A percentile compares a stretch with the other conserved stretches of the same genome.
These are phyloP conservation scores for Aspergillus quadrilineatus DNA, from an alignment of 2,329 filamentous ascomycete species.

Conservation along the genomic window DNA sequence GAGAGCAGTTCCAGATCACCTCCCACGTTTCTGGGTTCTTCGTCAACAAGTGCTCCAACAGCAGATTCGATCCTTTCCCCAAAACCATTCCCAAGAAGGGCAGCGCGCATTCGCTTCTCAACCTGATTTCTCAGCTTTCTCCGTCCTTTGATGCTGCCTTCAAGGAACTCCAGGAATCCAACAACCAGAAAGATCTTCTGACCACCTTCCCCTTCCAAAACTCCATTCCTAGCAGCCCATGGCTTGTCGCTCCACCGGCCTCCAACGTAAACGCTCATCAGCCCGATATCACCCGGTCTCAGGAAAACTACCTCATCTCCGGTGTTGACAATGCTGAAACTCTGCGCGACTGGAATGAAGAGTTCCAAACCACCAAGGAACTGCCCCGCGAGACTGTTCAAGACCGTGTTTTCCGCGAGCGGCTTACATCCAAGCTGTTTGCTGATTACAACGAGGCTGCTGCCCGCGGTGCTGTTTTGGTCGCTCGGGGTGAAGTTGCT, in stretches of 20 bases:
- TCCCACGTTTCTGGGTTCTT: slow-evolving; percentile 93
- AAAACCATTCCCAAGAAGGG: slow-evolving; percentile 73
- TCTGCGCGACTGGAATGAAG: slow-evolving; percentile 96
- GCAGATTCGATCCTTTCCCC: slow-evolving; percentile 89
- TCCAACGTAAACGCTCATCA: slow-evolving; percentile 69
- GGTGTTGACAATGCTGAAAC: slow-evolving; percentile 94
- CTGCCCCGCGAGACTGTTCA: slow-evolving; percentile 91
- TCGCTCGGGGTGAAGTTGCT: slow-evolving; percentile 87
- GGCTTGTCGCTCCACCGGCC: slow-evolving; percentile 71
- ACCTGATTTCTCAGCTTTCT: slow-evolving; percentile 74
- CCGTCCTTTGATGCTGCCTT: slow-evolving; percentile 79
- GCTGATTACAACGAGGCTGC: slow-evolving; percentile 98
- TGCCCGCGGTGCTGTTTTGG: slow-evolving; percentile 83
- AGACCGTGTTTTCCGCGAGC: slow-evolving; percentile 92
- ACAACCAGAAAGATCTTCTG: slow-evolving; percentile 80
- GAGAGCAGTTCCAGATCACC: slow-evolving; percentile 92
- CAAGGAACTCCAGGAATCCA: slow-evolving; percentile 75
- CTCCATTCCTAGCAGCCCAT: slow-evolving; percentile 85
- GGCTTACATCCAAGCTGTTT: slow-evolving; percentile 91
- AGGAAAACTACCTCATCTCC: slow-evolving; percentile 86
- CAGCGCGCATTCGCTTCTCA: slow-evolving; percentile 81
- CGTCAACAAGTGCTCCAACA: slow-evolving; percentile 93
- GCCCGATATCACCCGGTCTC: slow-evolving; percentile 80
- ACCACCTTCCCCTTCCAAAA: slow-evolving; percentile 96
- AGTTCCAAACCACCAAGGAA: slow-evolving; percentile 95